Evolutionary conservation across 1,284 basidiomycete genomes (phyloP).

Genomic region (Boletus semigastroideus): DNA sequence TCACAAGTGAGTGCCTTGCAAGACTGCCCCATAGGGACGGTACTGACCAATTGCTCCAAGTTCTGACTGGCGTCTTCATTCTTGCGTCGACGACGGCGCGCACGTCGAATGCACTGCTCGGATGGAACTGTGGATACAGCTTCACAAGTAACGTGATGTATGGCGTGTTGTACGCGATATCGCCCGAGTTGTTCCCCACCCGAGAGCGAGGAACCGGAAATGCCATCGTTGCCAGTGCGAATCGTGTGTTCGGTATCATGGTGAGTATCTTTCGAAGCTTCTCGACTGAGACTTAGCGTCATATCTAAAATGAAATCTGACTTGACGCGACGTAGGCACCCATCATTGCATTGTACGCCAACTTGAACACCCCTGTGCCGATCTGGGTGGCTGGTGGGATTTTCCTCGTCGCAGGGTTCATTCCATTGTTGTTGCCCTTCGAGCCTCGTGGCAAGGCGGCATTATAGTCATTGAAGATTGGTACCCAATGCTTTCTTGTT

Average conservation of each 20-base stretch:
- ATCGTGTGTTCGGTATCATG: constrained; percentile 62
- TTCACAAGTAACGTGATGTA: constrained; percentile 77
- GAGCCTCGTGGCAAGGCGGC: constrained; percentile 69
- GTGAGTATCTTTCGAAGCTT: constrained; percentile 37
- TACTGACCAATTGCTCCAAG: constrained; percentile 29
- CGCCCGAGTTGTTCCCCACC: constrained; percentile 73
- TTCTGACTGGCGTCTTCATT: constrained; percentile 70
- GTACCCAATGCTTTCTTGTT: no score
- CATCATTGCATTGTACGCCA: constrained; percentile 63
- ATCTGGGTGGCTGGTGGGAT: constrained; percentile 70
- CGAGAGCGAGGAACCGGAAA: constrained; percentile 69
- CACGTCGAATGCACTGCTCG: constrained; percentile 63
- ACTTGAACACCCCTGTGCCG: constrained; percentile 61
- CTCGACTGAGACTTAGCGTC: background rate
- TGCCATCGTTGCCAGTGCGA: constrained; percentile 54
- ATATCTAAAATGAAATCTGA: background rate
- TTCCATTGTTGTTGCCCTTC: constrained; percentile 69
- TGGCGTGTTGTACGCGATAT: constrained; percentile 69
- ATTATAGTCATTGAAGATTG: constrained; percentile 35
- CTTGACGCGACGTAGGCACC: constrained; percentile 46
- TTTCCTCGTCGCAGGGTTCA: constrained; percentile 58
- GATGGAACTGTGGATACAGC: constrained; percentile 66
- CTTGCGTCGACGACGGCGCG: constrained; percentile 71
- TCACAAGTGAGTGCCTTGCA: constrained; percentile 41
- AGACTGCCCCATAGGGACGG: background rate